Conservation (phyloP, 2,329 filamentous ascomycete species). For the Fusarium heterosporum region DNA sequence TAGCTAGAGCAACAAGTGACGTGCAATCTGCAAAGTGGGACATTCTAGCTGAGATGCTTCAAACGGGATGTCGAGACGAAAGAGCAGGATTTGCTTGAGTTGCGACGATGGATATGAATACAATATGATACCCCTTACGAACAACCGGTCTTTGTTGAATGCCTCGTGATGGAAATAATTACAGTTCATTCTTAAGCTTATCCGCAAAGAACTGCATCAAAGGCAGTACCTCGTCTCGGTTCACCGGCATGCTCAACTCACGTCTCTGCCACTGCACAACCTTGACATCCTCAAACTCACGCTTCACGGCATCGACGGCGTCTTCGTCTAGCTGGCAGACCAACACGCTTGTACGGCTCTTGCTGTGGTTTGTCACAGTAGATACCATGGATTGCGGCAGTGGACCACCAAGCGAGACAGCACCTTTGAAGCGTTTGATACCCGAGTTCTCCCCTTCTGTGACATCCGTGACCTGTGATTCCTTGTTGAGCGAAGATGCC, state of each 20-base stretch:
- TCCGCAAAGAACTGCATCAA: constrained; percentile 87
- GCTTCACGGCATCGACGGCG: constrained; percentile 72
- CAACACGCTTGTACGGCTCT: constrained; percentile 72
- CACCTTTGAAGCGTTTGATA: constrained; percentile 61
- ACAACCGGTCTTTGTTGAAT: background rate
- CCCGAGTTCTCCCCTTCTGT: constrained; percentile 35
- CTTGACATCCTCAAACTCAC: constrained; percentile 74
- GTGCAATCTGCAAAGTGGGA: constrained; percentile 75
- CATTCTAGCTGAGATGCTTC: constrained; percentile 82
- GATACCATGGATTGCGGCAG: constrained; percentile 65
- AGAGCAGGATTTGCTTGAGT: constrained; percentile 27
- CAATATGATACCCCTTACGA: constrained; percentile 44
- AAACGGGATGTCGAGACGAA: constrained; percentile 57
- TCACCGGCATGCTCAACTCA: constrained; percentile 85
- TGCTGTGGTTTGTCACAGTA: constrained; percentile 59
- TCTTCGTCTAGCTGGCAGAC: constrained; percentile 71
- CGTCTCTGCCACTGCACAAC: constrained; percentile 75
- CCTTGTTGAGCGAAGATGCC: constrained; percentile 58
- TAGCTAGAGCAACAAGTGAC: constrained; percentile 79
- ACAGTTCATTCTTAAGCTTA: constrained; percentile 59
- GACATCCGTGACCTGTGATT: constrained; percentile 52
- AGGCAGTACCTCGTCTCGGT: constrained; percentile 86
- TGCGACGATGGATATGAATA: constrained; percentile 27
- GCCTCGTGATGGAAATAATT: background rate
- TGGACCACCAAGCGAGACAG: constrained; percentile 71